A percentile compares a stretch with the other conserved stretches of the same genome.
Evolutionary conservation across 2,329 filamentous ascomycete species (phyloP).

Genomic region (Pyrenophora teres): DNA sequence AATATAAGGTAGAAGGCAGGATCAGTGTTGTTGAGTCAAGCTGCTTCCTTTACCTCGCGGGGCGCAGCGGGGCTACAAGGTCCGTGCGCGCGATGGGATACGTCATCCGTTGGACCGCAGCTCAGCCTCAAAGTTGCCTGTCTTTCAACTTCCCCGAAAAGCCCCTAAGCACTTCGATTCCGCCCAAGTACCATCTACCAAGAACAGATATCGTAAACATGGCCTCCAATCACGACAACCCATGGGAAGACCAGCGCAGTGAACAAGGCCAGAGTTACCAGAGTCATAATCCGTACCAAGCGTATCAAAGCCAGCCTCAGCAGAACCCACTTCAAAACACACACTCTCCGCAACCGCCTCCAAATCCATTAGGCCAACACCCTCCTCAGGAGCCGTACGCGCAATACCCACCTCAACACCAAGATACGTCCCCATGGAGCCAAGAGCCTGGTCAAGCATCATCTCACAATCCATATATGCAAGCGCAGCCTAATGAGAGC

Average conservation of each 20-base stretch:
- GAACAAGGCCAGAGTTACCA: constrained; percentile 22
- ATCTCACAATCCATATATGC: constrained; percentile 10
- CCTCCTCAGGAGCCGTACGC: constrained; percentile 9
- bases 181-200: background rate
- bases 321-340: constrained; percentile 20
- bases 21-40: background rate
- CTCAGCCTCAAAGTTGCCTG: constrained; percentile 20
- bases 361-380: constrained; percentile 10
- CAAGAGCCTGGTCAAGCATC: constrained; percentile 14
- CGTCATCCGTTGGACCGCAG: constrained; percentile 21
- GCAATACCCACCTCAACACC: constrained; percentile 9
- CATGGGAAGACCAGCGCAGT: constrained; percentile 30
- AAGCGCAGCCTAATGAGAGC: constrained; percentile 11
- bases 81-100: constrained; percentile 16
- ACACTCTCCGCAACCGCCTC: constrained; percentile 11
- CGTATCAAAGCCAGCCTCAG: constrained; percentile 23
- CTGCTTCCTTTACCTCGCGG: background rate
- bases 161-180: background rate
- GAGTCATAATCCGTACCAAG: constrained; percentile 29
- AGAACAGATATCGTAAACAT: constrained; percentile 12
- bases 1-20: background rate
- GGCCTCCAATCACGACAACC: constrained; percentile 28
- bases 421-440: constrained; percentile 16
- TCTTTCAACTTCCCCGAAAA: constrained; percentile 6
- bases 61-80: constrained; percentile 16